A percentile compares a stretch with the other conserved stretches of the same genome.
phyloP scores from a whole-genome alignment of 2,329 filamentous ascomycete species.

The Calycina marina region DNA sequence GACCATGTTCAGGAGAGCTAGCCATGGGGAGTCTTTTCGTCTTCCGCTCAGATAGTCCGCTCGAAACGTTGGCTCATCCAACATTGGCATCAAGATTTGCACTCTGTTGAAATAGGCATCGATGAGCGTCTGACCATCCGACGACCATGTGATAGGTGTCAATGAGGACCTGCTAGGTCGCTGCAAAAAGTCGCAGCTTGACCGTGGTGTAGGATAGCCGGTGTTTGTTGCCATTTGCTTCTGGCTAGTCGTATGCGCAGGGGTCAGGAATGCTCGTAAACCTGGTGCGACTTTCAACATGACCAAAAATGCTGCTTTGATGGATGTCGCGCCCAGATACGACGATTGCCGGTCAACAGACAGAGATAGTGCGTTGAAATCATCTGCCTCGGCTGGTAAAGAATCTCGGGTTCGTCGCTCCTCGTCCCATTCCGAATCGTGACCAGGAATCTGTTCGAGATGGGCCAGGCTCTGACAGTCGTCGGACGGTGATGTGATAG shows the following conservation, averaged over 20 bases:
- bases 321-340: slow-evolving; percentile 60
- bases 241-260: slow-evolving; percentile 9
- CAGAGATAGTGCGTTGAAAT: slow-evolving; percentile 53
- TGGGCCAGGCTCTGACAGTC: slow-evolving; percentile 28
- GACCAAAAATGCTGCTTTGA: slow-evolving; percentile 59
- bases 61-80: slow-evolving; percentile 58
- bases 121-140: slow-evolving; percentile 53
- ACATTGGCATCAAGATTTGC: slow-evolving; percentile 57
- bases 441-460: slow-evolving; percentile 55
- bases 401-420: slow-evolving; percentile 37
- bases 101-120: slow-evolving; percentile 65
- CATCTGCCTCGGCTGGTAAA: slow-evolving; percentile 51
- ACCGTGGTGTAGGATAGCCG: slow-evolving; percentile 19
- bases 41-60: slow-evolving; percentile 47
- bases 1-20: slow-evolving; percentile 61
- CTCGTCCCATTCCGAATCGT: slow-evolving; percentile 54
- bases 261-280: slow-evolving; percentile 30
- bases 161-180: slow-evolving; percentile 19
- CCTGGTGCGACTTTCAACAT: slow-evolving; percentile 40
- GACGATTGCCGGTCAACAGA: slow-evolving; percentile 43
- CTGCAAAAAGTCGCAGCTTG: slow-evolving; percentile 19
- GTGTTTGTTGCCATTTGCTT: slow-evolving; percentile 12
- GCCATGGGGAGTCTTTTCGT: slow-evolving; percentile 53
- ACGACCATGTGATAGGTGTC: slow-evolving; percentile 36
- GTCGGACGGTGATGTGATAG: slow-evolving; percentile 34